phyloP scores from a whole-genome alignment of 106 monocot genomes.

The Apostasia ramifera region DNA sequence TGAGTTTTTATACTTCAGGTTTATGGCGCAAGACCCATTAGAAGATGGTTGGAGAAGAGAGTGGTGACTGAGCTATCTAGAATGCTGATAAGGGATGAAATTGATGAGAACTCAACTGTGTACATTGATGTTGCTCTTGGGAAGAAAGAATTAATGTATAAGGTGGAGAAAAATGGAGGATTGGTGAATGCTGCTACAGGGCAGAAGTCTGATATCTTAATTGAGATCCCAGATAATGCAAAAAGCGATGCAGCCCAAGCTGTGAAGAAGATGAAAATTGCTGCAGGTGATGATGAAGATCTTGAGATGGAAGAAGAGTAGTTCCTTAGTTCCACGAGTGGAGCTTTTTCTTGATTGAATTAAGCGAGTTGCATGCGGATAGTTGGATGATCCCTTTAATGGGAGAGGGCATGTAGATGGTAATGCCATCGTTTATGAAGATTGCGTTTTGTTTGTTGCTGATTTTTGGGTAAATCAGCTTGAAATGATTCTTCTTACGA shows the following conservation, averaged over 20 bases:
- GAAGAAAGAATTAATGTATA: conserved; percentile 43
- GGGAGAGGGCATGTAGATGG: too few relatives aligned
- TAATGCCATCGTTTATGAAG: too few relatives aligned
- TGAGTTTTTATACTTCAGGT: conserved; percentile 20
- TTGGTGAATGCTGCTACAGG: conserved; percentile 42
- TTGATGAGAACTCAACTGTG: conserved; percentile 59
- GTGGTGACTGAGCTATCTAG: conserved; percentile 70
- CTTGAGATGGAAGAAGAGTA: conserved; percentile 27
- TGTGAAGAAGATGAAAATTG: conserved; percentile 47
- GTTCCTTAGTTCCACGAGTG: background rate
- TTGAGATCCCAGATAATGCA: conserved; percentile 23
- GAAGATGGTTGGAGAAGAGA: conserved; percentile 79
- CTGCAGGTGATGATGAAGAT: conserved; percentile 7
- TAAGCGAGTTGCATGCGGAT: too few relatives aligned
- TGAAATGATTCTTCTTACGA: too few relatives aligned
- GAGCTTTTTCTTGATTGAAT: too few relatives aligned
- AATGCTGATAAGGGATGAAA: conserved; percentile 66
- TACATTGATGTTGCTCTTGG: conserved; percentile 41
- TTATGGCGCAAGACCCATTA: conserved; percentile 65
- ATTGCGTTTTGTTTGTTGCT: too few relatives aligned
- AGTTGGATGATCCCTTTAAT: too few relatives aligned
- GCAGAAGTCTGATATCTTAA: conserved; percentile 40
- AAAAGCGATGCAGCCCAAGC: conserved; percentile 30
- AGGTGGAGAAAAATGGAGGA: conserved; percentile 55
- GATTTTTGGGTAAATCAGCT: too few relatives aligned